Evolutionary conservation across 495 filamentous ascomycete genomes (phyloP).

Genomic region (Usnea hakonensis): DNA sequence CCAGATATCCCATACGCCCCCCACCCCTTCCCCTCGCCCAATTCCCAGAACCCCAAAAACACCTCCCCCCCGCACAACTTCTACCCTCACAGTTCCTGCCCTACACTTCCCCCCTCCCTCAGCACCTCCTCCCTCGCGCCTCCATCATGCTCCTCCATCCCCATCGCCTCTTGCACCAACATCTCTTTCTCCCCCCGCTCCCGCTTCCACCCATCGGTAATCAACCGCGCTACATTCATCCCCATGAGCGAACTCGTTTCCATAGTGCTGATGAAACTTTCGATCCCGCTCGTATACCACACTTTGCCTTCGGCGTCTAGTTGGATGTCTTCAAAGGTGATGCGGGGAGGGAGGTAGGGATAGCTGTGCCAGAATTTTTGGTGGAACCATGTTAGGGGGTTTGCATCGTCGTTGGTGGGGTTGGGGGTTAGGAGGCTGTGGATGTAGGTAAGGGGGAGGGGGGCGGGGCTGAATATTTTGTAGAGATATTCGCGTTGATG

Average conservation of each 20-base stretch:
- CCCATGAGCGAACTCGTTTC: constrained; percentile 96
- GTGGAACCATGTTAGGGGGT: constrained; percentile 70
- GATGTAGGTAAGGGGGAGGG: constrained; percentile 57
- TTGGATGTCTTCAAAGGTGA: constrained; percentile 77
- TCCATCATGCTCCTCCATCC: background rate
- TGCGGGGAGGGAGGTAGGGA: constrained; percentile 70
- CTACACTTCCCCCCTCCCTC: background rate
- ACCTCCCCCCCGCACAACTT: background rate
- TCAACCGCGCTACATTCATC: constrained; percentile 78
- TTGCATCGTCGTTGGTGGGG: constrained; percentile 24
- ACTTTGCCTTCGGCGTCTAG: constrained; percentile 46
- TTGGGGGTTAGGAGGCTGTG: constrained; percentile 28
- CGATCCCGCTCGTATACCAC: constrained; percentile 91
- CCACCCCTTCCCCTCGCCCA: background rate
- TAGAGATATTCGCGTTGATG: constrained; percentile 67
- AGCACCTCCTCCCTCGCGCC: background rate
- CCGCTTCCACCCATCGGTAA: constrained; percentile 53
- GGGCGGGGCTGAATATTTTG: constrained; percentile 85
- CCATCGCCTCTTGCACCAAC: background rate
- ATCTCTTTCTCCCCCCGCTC: background rate
- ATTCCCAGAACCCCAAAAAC: background rate
- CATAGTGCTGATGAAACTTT: constrained; percentile 96
- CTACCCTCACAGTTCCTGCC: background rate
- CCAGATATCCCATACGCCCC: no score
- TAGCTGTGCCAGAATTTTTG: constrained; percentile 74